Conservation (phyloP, 257 asterid genomes). For the Striga asiatica region DNA sequence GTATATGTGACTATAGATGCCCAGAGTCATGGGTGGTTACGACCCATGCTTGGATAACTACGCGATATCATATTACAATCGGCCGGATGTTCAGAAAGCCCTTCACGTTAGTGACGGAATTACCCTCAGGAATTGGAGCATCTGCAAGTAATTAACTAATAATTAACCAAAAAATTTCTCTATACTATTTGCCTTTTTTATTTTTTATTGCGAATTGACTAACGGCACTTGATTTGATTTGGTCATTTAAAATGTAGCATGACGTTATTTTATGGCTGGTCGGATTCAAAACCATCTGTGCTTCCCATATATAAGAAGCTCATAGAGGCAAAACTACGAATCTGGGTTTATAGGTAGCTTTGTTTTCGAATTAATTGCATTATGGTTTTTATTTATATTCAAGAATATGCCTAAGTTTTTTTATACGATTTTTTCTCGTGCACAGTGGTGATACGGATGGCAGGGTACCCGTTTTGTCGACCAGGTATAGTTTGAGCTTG, state of each 20-base stretch:
- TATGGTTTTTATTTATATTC: no score
- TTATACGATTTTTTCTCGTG: constrained; percentile 3
- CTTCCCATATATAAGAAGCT: constrained; percentile 82
- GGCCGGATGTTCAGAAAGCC: constrained; percentile 69
- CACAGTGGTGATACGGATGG: constrained; percentile 88
- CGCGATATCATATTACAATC: constrained; percentile 54
- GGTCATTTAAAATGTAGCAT: constrained; percentile 40
- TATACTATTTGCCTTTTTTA: no score
- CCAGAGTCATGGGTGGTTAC: constrained; percentile 66
- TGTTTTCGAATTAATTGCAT: no score
- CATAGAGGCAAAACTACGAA: constrained; percentile 55
- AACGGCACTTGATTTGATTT: no score
- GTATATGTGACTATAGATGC: constrained; percentile 35
- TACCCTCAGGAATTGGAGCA: constrained; percentile 52
- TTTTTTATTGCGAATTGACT: no score
- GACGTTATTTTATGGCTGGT: constrained; percentile 49
- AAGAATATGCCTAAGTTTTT: no score
- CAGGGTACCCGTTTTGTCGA: constrained; percentile 75
- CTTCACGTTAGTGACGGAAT: constrained; percentile 60
- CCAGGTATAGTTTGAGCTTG: constrained; percentile 66
- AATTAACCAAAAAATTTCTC: no score
- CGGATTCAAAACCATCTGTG: constrained; percentile 45
- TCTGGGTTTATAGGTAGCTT: constrained; percentile 79
- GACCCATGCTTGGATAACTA: constrained; percentile 87
- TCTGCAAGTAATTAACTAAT: constrained; percentile 76